Percentiles rank a stretch among this genome's conserved stretches.
These are phyloP conservation scores for Echeveria elegans DNA, from an alignment of 164 flowering plant species.

Conservation along the genomic window DNA sequence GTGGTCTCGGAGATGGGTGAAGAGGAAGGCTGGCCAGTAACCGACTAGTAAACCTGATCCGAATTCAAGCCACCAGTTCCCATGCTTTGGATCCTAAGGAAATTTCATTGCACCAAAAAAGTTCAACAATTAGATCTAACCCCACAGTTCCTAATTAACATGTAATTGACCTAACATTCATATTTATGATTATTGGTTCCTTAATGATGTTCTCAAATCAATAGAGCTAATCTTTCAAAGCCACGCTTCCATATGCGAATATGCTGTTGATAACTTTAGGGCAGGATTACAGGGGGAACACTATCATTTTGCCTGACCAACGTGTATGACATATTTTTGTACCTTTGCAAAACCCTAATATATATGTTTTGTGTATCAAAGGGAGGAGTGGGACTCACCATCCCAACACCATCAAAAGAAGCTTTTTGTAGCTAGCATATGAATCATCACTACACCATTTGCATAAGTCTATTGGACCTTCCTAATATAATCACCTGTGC, in stretches of 20 bases:
- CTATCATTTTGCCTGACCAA: conserved; percentile 1
- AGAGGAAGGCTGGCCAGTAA: conserved; percentile 49
- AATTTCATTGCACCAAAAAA: neutral
- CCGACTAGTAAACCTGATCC: conserved; percentile 43
- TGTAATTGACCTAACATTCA: too few species aligned
- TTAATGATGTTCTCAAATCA: too few species aligned
- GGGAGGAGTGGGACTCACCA: too few species aligned
- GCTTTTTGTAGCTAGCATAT: neutral
- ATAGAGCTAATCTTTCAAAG: too few species aligned
- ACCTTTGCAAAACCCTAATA: neutral
- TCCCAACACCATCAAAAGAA: conserved; percentile 1
- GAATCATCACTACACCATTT: neutral
- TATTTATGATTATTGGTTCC: too few species aligned
- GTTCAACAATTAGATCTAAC: too few species aligned
- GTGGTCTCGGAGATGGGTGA: conserved; percentile 30
- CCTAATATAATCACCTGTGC: neutral
- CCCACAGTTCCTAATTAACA: too few species aligned
- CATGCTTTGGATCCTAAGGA: conserved; percentile 62
- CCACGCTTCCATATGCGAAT: too few species aligned
- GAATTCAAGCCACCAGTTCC: conserved; percentile 53
- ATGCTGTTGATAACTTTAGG: too few species aligned
- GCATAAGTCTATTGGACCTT: neutral
- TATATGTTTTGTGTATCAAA: neutral
- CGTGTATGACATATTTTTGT: neutral
- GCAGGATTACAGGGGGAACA: conserved; percentile 1